Base-by-base conservation (phyloP, 1,139 yeast species). In the Protomyces macrosporus region DNA sequence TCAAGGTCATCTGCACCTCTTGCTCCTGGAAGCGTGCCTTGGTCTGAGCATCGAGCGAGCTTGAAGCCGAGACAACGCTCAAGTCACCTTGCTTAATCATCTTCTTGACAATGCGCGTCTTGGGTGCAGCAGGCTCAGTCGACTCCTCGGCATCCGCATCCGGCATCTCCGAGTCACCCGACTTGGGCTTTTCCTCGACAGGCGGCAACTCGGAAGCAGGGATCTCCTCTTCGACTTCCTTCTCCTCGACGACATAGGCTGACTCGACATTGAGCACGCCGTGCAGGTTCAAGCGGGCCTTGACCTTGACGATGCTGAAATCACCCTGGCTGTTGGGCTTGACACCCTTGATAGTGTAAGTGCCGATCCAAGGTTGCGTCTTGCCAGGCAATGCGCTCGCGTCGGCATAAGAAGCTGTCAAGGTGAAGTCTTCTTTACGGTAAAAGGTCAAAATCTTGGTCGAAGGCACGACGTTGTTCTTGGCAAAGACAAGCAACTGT, bases 401-500 rank as follows among this genome's bases (percentile, higher is more conserved):
- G 76, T 88, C 80, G 67, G 97, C 87, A 84, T 89, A 93, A 74
- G 82, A 84, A 68, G 98, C 97, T 73, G 84, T 86, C 72, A 93
- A 81, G 73, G 85, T 84, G 77, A 93, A 95, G 78, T 91, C 97
- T 67, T 86, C 88, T 71, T 86, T 83, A 83, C 98, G 88, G 84
- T 86, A 90, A 75, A 93, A 82, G 66, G 98, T 93, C 75, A 95
- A 89, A 75, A 90, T 85, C 83, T 93, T 93, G 71, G 98, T 90
- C 67, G 93, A 84, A 79, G 99, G 99, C 88, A 85, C 90, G 67
- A 83, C 75, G 67, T 96, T 91, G 68, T 96, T 96, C 73, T 84
- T 84, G 75, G 97, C 95, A 95, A 93, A 93, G 66, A 93, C 98
- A 80, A 93, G 98, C 77, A 93, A 82, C 76, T 88, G 91, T 75